Base-by-base conservation (phyloP, 192 early-diverging fungal genomes). In the Ambispora gerdemannii region DNA sequence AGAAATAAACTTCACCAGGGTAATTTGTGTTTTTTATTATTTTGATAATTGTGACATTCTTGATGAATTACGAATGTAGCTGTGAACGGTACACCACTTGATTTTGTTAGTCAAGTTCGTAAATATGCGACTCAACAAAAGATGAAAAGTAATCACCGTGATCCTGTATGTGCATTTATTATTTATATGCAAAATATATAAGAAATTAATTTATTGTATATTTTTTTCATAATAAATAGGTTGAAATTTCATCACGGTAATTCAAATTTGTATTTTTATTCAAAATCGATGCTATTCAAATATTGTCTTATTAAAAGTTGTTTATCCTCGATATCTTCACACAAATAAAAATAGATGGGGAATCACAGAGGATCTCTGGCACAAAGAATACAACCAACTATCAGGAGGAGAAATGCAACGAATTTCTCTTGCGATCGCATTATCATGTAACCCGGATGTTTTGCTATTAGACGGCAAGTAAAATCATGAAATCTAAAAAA, bases 381-480 rank as follows among this genome's bases (percentile, higher is more conserved):
- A 87, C 27, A 87, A 89, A 70, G 80, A 85, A 38, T 95, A 90
- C 89, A 82, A 80, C 25, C 87, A 82, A 20, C 75, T 95, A 15
- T 93, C 91, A 17, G 94, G 94, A 31, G 94, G 93, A 51, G 92
- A 95, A 77, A 85, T 86, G 68, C 94, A 95, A 70, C 85, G 94
- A 17, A 84, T 90, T 63, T 80, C 88, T 0, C 73, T 95, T 25
- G 94, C 94, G 0, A 89, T 95, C 62, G 92, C 89, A 19, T 74
- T 92, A 20, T 82, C 92, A 13, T 83, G 87, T 60, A 83, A 87
- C 8, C 92, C 94, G 3, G 80, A 89, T 20, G 78, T 94, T 30
- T 70, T 95, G 65, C 75, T 95, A 25, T 81, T 95, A 4, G 92
- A 95, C 76, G 90, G 89, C 86, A 83, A 60, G 6, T 10, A 28